Conservation (phyloP, 352 stramenopile genomes). For the Phytophthora meadii region DNA sequence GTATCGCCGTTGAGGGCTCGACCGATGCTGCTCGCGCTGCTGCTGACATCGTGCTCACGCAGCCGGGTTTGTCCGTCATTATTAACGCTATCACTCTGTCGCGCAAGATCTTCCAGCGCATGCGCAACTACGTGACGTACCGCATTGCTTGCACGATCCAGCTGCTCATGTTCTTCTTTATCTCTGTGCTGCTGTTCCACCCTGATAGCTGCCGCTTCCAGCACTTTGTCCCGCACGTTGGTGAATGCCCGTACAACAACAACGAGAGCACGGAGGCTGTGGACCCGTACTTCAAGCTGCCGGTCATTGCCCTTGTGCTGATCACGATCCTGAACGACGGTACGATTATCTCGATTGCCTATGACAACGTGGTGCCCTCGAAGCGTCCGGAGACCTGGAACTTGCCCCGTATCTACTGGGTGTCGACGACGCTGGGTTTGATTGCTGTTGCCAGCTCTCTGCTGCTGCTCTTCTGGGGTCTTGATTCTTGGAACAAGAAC, state of each 20-base stretch:
- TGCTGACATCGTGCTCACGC: conserved; percentile 95
- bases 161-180: conserved; percentile 94
- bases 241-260: conserved; percentile 59
- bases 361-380: conserved; percentile 87
- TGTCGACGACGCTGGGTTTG: conserved; percentile 64
- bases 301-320: conserved; percentile 93
- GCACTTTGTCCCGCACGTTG: conserved; percentile 66
- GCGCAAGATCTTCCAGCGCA: conserved; percentile 94
- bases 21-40: conserved; percentile 90
- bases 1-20: conserved; percentile 84
- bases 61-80: conserved; percentile 93
- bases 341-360: conserved; percentile 92
- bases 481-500: conserved; percentile 85
- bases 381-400: conserved; percentile 78
- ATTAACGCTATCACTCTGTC: conserved; percentile 91
- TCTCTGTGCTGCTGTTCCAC: conserved; percentile 91
- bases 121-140: conserved; percentile 96
- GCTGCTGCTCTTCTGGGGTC: conserved; percentile 82
- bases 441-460: conserved; percentile 87
- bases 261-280: conserved; percentile 56
- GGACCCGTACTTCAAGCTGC: conserved; percentile 91
- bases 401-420: conserved; percentile 66
- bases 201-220: conserved; percentile 77
- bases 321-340: conserved; percentile 96
- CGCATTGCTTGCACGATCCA: conserved; percentile 93